Conservation (phyloP, 78 protist species). For the Dictyostelium purpureum region DNA sequence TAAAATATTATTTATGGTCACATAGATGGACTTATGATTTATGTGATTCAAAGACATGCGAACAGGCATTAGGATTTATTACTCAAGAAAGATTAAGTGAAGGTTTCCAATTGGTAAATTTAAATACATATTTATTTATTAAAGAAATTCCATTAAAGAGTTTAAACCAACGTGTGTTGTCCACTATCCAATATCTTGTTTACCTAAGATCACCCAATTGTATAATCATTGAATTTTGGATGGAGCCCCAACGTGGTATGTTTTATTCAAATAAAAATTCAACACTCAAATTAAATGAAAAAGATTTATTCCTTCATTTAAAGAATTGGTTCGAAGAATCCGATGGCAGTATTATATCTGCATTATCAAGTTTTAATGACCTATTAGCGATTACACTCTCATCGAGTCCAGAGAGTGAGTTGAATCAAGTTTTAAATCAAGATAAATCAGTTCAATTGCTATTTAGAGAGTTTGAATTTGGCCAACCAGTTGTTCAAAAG, state of each 20-base stretch:
- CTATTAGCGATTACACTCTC: conserved; percentile 22
- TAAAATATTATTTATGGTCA: conserved; percentile 36
- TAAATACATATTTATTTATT: conserved; percentile 44
- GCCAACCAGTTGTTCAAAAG: background rate
- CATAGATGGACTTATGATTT: conserved; percentile 71
- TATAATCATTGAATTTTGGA: conserved; percentile 71
- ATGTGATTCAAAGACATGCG: conserved; percentile 51
- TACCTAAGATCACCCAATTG: conserved; percentile 50
- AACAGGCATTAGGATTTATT: conserved; percentile 40
- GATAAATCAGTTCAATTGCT: background rate
- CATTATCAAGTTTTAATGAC: conserved; percentile 44
- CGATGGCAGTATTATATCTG: conserved; percentile 19
- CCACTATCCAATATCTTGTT: conserved; percentile 41
- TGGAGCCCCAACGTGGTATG: conserved; percentile 76
- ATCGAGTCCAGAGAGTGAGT: conserved; percentile 28
- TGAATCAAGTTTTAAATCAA: background rate
- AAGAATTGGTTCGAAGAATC: conserved; percentile 67
- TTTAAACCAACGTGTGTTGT: background rate
- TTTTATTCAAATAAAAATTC: background rate
- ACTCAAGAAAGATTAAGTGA: conserved; percentile 64
- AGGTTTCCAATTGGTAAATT: conserved; percentile 47
- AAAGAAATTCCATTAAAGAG: conserved; percentile 41
- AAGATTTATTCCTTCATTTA: conserved; percentile 3
- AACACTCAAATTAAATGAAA: background rate
- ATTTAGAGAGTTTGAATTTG: conserved; percentile 9